phyloP scores from a whole-genome alignment of 345 rosid species.

The Hibiscus syriacus region DNA sequence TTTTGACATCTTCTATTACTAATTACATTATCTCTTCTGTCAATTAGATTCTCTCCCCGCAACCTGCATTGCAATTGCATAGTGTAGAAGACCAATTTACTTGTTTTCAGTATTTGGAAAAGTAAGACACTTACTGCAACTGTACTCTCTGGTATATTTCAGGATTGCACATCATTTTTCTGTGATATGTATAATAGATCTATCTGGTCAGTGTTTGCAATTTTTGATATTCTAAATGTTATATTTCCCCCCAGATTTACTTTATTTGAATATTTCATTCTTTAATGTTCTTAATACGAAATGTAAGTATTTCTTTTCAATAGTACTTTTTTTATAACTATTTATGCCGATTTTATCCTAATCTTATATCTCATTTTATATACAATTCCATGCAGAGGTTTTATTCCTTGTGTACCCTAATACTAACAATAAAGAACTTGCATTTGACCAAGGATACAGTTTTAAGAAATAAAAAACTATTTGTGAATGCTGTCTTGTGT shows the following conservation, averaged over 20 bases:
- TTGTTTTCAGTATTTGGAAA: constrained; percentile 48
- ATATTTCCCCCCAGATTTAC: not conserved
- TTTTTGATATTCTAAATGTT: not conserved
- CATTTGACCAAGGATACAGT: not conserved
- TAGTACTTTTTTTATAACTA: not conserved
- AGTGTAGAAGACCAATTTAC: constrained; percentile 54
- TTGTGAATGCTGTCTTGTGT: no score
- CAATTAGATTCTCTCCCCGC: constrained; percentile 42
- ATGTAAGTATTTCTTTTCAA: not conserved
- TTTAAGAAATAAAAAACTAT: not conserved
- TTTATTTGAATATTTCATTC: not conserved
- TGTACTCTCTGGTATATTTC: not conserved
- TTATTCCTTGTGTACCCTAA: not conserved
- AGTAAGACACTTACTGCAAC: constrained; percentile 39
- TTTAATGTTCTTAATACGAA: not conserved
- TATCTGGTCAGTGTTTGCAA: not conserved
- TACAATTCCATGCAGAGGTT: not conserved
- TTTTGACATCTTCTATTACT: not conserved
- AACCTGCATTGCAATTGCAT: constrained; percentile 44
- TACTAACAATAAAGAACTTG: not conserved
- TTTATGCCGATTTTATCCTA: not conserved
- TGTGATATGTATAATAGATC: not conserved
- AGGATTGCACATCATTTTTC: not conserved
- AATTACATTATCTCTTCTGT: constrained; percentile 5
- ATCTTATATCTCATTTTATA: not conserved